Evolutionary conservation across 1,284 basidiomycete genomes (phyloP), one percentile per base, ranked within the genome.

Genomic region (Taiwanofungus camphoratus): DNA sequence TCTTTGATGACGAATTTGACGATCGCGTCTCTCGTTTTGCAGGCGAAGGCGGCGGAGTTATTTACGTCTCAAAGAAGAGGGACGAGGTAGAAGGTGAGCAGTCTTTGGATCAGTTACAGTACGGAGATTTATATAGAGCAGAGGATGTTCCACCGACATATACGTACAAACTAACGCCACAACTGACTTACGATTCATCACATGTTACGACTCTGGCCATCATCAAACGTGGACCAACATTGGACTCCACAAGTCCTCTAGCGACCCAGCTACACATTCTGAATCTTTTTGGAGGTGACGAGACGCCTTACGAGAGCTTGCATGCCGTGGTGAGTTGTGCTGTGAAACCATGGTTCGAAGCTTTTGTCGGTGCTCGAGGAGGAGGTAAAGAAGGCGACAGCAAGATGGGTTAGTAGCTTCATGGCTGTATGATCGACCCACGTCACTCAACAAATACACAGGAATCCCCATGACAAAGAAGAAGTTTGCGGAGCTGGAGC

Each of bases 381-480:
- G 74, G 76, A 41, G 79, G 76, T 24, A 92, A 92, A 61, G 90
- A 92, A 46, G 77, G 75, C 8, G 88, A 88, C 56, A 79, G 77
- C 38, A 91, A 93, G 67, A 89, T 94, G 82, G 92, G 87, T 80
- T 51, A 51, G 78, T 61, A 24, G 24, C 20, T 20, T 16, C 21
- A 37, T 49, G 51, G 36, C 44, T n/a, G n/a, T n/a, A 20, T 22
- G 13, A 22, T 15, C 18, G 24, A 20, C n/a, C 34, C 16, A 27
- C 5, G 24, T 18, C 5, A n/a, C 5, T 9, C 26, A 29, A n/a
- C 24, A 18, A 34, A n/a, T 21, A 16, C 19, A 6, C 39, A 86
- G 87, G 92, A 49, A 97, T 99, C 45, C 95, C 96, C 4, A 92
- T 97, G 74, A 94, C 95, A 24, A 98, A 96, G 77, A 95, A 95